Evolutionary conservation across 495 filamentous ascomycete genomes (phyloP), one percentile per base, ranked within the genome.

Genomic region (Penicillium cataractarum): DNA sequence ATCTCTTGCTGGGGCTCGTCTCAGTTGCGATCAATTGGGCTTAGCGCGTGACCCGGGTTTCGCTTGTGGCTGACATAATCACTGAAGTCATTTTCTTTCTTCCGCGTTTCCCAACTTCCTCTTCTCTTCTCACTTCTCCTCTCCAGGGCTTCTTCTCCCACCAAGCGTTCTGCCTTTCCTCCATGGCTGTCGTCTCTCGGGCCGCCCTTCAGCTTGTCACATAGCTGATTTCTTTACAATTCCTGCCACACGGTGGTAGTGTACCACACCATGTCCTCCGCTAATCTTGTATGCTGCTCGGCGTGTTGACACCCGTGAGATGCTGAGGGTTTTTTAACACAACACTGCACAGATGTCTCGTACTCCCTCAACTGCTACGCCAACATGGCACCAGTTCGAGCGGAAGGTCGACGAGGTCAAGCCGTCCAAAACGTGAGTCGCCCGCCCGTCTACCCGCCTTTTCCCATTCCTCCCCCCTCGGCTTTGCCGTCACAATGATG

Each of bases 361-460:
- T 55, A 80, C 82, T 63, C 74, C 86, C 55, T 89, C 89, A 56
- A 87, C 86, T 19, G 79, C 89, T 33, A 89, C 84, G 73, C 87
- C 89, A 54, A 78, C 82, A 72, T 85, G 84, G 79, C 88, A 89
- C 66, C 66, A 74, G 55, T 97, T 97, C 77, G 90, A 93, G 68
- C 80, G 84, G 74, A 90, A 89, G 66, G 86, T 92, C 26, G 90
- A 96, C 53, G 92, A 96, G 64, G 86, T 94, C 62, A 93, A 92
- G 71, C 84, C 91, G 22, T 90, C 90, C 42, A 97, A 97, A 78
- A 90, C 87, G 95, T 98, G 89, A 80, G 91, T 82, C 33, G 21
- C 13, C 32, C 57, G 35, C 26, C 54, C 48, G 37, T 44, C 33
- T 62, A 53, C 57, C 59, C 48, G 29, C 46, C 33, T 46, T 27